Percentiles rank a stretch among this genome's conserved stretches.
phyloP scores from a whole-genome alignment of 129 eudicot species.

The Saposhnikovia divaricata region DNA sequence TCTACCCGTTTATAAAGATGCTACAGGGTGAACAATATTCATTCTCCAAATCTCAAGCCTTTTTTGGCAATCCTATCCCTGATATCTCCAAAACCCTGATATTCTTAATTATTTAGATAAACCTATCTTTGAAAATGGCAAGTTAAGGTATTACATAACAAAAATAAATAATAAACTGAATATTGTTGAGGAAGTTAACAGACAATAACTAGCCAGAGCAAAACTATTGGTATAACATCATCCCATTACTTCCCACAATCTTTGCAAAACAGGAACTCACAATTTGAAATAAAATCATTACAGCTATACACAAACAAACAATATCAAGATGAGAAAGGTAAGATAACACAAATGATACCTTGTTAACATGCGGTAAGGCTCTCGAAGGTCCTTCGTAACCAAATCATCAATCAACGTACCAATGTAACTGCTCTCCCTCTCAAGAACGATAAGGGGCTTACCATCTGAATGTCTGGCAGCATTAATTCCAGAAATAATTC shows the following conservation, averaged over 20 bases:
- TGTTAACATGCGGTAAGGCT: slow-evolving; percentile 94
- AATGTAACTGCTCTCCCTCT: slow-evolving; percentile 94
- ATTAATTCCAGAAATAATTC: slow-evolving; percentile 87
- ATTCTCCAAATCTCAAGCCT: background rate
- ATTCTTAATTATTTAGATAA: background rate
- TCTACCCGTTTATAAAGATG: background rate
- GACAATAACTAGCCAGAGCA: background rate
- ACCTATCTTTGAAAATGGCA: background rate
- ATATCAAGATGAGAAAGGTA: background rate
- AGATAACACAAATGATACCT: slow-evolving; percentile 31
- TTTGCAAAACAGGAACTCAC: background rate
- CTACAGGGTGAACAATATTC: background rate
- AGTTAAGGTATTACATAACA: background rate
- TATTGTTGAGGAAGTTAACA: background rate
- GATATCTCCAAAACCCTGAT: background rate
- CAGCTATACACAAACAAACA: background rate
- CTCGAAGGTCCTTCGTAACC: slow-evolving; percentile 93
- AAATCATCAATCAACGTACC: slow-evolving; percentile 95
- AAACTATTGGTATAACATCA: background rate
- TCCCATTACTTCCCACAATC: background rate
- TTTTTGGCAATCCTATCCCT: background rate
- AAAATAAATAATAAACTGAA: too few species aligned
- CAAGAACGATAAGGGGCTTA: slow-evolving; percentile 68
- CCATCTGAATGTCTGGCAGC: slow-evolving; percentile 94
- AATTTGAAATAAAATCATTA: background rate